phyloP scores from a whole-genome alignment of 1,284 basidiomycete species.

The Tranzscheliella williamsii region DNA sequence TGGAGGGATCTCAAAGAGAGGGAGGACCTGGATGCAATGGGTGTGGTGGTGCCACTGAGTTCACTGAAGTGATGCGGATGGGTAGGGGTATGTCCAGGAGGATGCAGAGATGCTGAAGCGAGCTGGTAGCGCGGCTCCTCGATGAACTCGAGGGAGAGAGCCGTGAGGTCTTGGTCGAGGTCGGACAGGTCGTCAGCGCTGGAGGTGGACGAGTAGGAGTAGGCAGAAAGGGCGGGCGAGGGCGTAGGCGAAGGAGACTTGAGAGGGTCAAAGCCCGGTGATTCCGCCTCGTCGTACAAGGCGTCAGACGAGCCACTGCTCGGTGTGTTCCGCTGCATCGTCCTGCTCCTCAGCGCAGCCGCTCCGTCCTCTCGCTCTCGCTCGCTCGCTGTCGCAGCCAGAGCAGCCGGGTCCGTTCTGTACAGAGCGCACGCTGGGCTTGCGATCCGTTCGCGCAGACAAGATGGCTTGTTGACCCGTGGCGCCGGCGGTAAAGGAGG shows the following conservation, averaged over 20 bases:
- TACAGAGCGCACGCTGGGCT: too few relatives aligned
- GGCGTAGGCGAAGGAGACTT: slow-evolving; percentile 30
- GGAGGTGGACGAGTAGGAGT: slow-evolving; percentile 32
- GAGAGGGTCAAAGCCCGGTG: slow-evolving; percentile 11
- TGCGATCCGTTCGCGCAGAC: too few relatives aligned
- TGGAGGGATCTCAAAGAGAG: slow-evolving; percentile 9
- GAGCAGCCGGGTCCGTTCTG: too few relatives aligned
- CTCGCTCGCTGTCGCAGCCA: too few relatives aligned
- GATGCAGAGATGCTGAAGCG: neutral
- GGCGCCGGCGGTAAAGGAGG: too few relatives aligned
- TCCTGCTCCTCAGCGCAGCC: too few relatives aligned
- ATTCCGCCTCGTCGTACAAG: too few relatives aligned
- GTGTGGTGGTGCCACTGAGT: slow-evolving; percentile 27
- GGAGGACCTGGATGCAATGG: slow-evolving; percentile 23
- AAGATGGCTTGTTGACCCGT: too few relatives aligned
- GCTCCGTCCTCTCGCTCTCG: too few relatives aligned
- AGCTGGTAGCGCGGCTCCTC: slow-evolving; percentile 35
- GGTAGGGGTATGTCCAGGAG: neutral
- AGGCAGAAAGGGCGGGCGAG: slow-evolving; percentile 41
- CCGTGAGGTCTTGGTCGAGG: slow-evolving; percentile 28
- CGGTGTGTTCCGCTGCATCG: too few relatives aligned
- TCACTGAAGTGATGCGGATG: neutral
- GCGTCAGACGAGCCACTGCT: too few relatives aligned
- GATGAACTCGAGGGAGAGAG: slow-evolving; percentile 37
- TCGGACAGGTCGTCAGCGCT: slow-evolving; percentile 28